phyloP scores from a whole-genome alignment of 768 basidiomycete genomes.

The Russula olivacea region DNA sequence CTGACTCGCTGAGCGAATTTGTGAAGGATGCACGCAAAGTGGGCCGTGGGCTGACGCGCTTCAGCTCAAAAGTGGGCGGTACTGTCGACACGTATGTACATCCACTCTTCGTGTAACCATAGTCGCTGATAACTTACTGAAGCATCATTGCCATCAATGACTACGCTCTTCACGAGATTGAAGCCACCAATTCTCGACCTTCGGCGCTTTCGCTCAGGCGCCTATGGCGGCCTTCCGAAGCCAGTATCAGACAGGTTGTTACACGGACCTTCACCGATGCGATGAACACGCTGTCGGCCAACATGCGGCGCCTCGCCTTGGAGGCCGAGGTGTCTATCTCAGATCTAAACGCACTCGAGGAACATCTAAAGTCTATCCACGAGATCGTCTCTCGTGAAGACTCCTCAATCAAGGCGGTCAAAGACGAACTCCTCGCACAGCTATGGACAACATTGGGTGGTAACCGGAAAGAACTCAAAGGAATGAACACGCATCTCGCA shows the following conservation, averaged over 20 bases:
- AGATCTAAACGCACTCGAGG: slow-evolving; percentile 59
- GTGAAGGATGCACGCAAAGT: slow-evolving; percentile 55
- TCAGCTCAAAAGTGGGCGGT: slow-evolving; percentile 63
- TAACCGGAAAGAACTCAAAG: slow-evolving; percentile 45
- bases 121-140: neutral
- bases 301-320: slow-evolving; percentile 53
- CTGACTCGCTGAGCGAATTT: slow-evolving; percentile 47
- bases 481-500: slow-evolving; percentile 45
- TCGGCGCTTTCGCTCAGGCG: slow-evolving; percentile 27
- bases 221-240: slow-evolving; percentile 31
- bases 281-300: slow-evolving; percentile 51
- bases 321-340: slow-evolving; percentile 56
- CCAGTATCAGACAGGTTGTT: slow-evolving; percentile 41
- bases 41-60: slow-evolving; percentile 52
- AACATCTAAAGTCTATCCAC: slow-evolving; percentile 49
- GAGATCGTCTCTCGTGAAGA: slow-evolving; percentile 59
- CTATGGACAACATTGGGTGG: slow-evolving; percentile 69
- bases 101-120: neutral
- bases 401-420: slow-evolving; percentile 38
- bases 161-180: slow-evolving; percentile 58
- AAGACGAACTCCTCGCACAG: slow-evolving; percentile 51
- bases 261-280: slow-evolving; percentile 52
- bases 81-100: slow-evolving; percentile 62
- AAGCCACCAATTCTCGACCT: slow-evolving; percentile 31
- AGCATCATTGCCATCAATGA: slow-evolving; percentile 74